phyloP scores from a whole-genome alignment of 2,329 filamentous ascomycete species.

The Diaporthe australafricana region DNA sequence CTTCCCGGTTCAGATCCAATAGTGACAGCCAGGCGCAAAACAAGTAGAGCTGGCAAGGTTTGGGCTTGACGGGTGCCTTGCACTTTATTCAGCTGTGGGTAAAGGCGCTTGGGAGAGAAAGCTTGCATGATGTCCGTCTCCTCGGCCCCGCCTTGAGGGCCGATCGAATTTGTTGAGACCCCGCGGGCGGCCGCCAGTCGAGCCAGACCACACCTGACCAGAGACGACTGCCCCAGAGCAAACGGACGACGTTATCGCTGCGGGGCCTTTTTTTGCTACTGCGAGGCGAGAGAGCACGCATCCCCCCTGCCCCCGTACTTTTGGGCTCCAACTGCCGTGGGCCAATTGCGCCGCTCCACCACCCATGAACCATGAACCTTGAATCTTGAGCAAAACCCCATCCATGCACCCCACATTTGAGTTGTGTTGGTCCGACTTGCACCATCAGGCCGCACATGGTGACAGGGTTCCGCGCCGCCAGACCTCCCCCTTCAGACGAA shows the following conservation, averaged over 20 bases:
- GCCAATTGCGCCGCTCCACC: conserved; percentile 7
- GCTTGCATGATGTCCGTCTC: conserved; percentile 4
- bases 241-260: conserved; percentile 16
- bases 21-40: background rate
- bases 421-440: background rate
- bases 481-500: conserved; percentile 11
- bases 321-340: conserved; percentile 21
- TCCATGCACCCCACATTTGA: background rate
- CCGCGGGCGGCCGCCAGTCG: background rate
- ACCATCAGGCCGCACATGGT: conserved; percentile 2
- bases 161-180: conserved; percentile 2
- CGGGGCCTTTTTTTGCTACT: background rate
- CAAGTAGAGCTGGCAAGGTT: background rate
- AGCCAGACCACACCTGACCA: background rate
- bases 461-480: conserved; percentile 14
- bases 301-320: conserved; percentile 22
- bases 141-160: background rate
- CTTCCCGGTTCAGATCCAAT: background rate
- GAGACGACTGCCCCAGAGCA: background rate
- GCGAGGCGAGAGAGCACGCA: background rate
- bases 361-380: background rate
- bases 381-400: background rate
- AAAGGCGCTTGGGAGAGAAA: conserved; percentile 7
- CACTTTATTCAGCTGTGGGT: conserved; percentile 5
- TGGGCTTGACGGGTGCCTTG: background rate